Percentiles rank a stretch among this genome's conserved stretches.
These are phyloP conservation scores for Epichloe glyceriae DNA, from an alignment of 2,329 filamentous ascomycete genomes.

Conservation along the genomic window DNA sequence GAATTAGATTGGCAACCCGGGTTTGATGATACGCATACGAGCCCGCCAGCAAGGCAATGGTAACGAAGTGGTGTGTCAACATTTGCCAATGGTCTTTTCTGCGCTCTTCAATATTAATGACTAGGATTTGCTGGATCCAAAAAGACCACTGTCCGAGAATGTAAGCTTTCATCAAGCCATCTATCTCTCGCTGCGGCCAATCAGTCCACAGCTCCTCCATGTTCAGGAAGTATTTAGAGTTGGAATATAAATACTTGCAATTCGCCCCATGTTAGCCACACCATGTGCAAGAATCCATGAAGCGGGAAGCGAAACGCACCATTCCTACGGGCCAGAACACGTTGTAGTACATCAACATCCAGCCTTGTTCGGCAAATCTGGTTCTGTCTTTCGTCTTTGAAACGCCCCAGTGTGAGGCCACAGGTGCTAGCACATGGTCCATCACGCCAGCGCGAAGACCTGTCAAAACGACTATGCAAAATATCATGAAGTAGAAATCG, in stretches of 20 bases:
- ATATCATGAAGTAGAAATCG: constrained; percentile 63
- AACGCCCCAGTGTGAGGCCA: constrained; percentile 60
- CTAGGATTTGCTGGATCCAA: constrained; percentile 86
- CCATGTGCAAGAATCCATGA: neutral
- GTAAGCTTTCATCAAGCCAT: constrained; percentile 71
- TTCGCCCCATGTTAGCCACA: neutral
- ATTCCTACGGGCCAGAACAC: constrained; percentile 73
- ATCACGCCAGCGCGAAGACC: constrained; percentile 71
- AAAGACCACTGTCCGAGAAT: constrained; percentile 83
- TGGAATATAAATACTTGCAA: constrained; percentile 61
- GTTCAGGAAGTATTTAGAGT: constrained; percentile 67
- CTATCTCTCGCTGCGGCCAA: constrained; percentile 70
- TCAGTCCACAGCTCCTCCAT: constrained; percentile 67
- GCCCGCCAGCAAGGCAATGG: constrained; percentile 62
- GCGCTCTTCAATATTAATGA: constrained; percentile 87
- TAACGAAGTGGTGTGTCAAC: constrained; percentile 90
- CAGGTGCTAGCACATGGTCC: constrained; percentile 71
- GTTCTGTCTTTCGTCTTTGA: constrained; percentile 60
- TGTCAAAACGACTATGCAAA: constrained; percentile 73
- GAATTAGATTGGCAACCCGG: constrained; percentile 74
- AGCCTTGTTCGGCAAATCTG: constrained; percentile 87
- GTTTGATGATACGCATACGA: constrained; percentile 83
- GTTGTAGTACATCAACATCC: constrained; percentile 72
- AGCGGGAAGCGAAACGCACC: constrained; percentile 38
- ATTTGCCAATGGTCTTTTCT: constrained; percentile 95